These are phyloP conservation scores for Geotrichum candidum DNA, from an alignment of 1,139 yeast genomes.

Conservation along the genomic window DNA sequence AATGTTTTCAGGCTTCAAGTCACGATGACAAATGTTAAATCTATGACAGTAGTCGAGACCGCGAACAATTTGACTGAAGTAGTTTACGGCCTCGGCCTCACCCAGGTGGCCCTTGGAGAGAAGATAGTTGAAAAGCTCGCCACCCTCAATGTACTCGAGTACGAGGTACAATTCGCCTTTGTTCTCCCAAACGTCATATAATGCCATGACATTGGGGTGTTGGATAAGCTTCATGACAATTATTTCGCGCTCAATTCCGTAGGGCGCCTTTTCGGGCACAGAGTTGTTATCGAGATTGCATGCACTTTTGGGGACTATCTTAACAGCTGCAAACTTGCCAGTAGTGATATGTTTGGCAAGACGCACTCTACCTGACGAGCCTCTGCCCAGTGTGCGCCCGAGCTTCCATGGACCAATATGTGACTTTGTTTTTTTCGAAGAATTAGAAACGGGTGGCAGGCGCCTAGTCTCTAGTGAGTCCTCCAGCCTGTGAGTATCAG, in stretches of 20 bases:
- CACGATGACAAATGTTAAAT: slow-evolving; percentile 86
- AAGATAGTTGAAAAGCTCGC: slow-evolving; percentile 86
- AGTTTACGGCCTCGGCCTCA: slow-evolving; percentile 82
- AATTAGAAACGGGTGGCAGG: slow-evolving; percentile 52
- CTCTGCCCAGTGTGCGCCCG: slow-evolving; percentile 89
- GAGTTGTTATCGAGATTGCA: slow-evolving; percentile 32
- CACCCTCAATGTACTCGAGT: slow-evolving; percentile 93
- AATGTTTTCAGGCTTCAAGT: slow-evolving; percentile 89
- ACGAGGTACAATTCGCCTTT: slow-evolving; percentile 83
- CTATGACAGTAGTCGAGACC: slow-evolving; percentile 93
- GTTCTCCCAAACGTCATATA: slow-evolving; percentile 98
- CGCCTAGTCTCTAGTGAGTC: slow-evolving; percentile 37
- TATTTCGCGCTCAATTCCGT: slow-evolving; percentile 94
- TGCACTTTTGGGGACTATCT: slow-evolving; percentile 83
- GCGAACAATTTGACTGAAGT: slow-evolving; percentile 83
- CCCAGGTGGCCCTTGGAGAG: slow-evolving; percentile 83
- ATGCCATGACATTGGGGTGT: slow-evolving; percentile 91
- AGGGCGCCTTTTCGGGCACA: slow-evolving; percentile 42
- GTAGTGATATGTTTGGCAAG: slow-evolving; percentile 80
- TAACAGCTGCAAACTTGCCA: slow-evolving; percentile 90
- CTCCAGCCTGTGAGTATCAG: not conserved
- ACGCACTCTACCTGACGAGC: slow-evolving; percentile 90
- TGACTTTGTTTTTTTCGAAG: slow-evolving; percentile 53
- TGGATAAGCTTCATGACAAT: slow-evolving; percentile 84
- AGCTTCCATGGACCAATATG: slow-evolving; percentile 94